Percentiles rank a stretch among this genome's conserved stretches.
These are phyloP conservation scores for Tulasnella sp. DNA, from an alignment of 768 basidiomycete genomes.

Conservation along the genomic window DNA sequence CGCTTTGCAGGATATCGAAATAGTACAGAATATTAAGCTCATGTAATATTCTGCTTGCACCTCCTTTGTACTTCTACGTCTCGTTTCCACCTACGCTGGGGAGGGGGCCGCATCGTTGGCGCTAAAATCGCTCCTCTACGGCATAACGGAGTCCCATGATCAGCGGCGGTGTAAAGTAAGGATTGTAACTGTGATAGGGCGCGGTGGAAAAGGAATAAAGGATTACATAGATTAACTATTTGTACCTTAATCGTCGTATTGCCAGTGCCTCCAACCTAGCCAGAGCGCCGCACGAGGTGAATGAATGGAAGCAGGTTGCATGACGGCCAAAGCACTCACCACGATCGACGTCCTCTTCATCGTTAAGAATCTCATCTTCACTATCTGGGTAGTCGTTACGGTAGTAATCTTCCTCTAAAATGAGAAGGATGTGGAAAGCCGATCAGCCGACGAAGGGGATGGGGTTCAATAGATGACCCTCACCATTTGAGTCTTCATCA, in stretches of 20 bases:
- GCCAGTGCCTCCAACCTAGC: not conserved
- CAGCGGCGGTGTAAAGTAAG: not conserved
- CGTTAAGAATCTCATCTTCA: slow-evolving; percentile 28
- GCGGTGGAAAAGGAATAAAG: not conserved
- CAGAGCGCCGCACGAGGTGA: not conserved
- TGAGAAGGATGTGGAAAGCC: not conserved
- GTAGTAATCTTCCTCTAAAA: slow-evolving; percentile 28
- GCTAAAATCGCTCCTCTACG: no score
- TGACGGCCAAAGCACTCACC: not conserved
- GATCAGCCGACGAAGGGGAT: not conserved
- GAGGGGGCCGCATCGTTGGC: no score
- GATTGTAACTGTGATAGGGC: not conserved
- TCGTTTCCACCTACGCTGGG: no score
- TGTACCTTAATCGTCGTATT: not conserved
- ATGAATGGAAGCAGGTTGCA: not conserved
- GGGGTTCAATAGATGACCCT: not conserved
- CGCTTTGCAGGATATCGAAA: not conserved
- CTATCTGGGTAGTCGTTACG: slow-evolving; percentile 31
- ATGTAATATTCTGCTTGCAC: not conserved
- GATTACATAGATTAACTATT: not conserved
- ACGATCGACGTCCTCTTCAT: slow-evolving; percentile 15
- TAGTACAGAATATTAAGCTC: not conserved
- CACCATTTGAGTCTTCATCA: slow-evolving; percentile 33
- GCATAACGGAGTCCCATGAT: no score
- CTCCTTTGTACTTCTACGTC: no score